Conservation (phyloP, 345 rosid species). For the Arabidopsis thaliana region TAIR10.1 NC_003075.7:32501-33000, state of each 20-base stretch:
- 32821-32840: slow-evolving; percentile 38
- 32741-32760: slow-evolving; percentile 33
- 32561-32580: neutral
- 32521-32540: neutral
- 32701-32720: neutral
- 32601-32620: slow-evolving; percentile 5
- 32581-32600: neutral
- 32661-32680: slow-evolving; percentile 8
- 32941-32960: slow-evolving; percentile 35
- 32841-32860: slow-evolving; percentile 3
- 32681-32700: neutral
- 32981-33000: slow-evolving; percentile 31
- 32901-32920: slow-evolving; percentile 4
- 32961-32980: slow-evolving; percentile 35
- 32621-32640: slow-evolving; percentile 30
- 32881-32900: slow-evolving; percentile 13
- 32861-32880: neutral
- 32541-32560: slow-evolving; percentile 26
- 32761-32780: neutral
- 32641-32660: slow-evolving; percentile 27
- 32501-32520: slow-evolving; percentile 10
- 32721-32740: slow-evolving; percentile 32
- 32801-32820: slow-evolving; percentile 43
- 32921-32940: neutral
- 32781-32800: slow-evolving; percentile 24